Evolutionary conservation across 2,329 filamentous ascomycete species (phyloP).

Genomic region (Aspergillus sp.): DNA sequence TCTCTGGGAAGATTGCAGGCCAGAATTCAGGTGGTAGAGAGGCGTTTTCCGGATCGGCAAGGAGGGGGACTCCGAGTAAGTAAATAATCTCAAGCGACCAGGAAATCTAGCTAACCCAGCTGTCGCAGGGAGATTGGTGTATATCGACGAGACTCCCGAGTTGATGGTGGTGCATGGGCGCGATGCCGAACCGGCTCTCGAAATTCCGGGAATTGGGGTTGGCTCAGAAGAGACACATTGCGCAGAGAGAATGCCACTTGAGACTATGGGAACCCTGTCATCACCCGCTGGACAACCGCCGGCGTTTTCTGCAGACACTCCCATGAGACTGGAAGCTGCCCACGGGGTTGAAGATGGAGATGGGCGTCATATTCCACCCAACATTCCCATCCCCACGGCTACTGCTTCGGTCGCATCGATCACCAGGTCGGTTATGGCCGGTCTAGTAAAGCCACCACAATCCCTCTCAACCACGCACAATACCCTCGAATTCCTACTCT

Average conservation of each 20-base stretch:
- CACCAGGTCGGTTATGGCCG: neutral
- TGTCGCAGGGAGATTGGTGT: neutral
- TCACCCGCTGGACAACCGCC: too few relatives aligned
- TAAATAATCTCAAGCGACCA: neutral
- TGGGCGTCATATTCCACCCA: too few relatives aligned
- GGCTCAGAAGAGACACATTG: too few relatives aligned
- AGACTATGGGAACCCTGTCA: too few relatives aligned
- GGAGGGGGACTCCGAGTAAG: neutral
- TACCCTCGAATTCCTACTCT: neutral
- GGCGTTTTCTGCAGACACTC: too few relatives aligned
- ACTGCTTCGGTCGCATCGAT: neutral
- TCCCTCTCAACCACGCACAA: neutral
- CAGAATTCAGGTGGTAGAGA: neutral
- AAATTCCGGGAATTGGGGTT: neutral
- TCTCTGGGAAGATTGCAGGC: neutral
- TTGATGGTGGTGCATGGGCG: neutral
- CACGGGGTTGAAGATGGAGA: too few relatives aligned
- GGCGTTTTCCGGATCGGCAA: neutral
- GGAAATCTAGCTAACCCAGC: neutral
- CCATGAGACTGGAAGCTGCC: too few relatives aligned
- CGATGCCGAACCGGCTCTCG: neutral
- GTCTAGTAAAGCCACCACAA: neutral
- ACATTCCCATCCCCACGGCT: rapidly evolving
- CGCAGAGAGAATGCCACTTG: too few relatives aligned
- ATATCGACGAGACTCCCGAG: constrained; percentile 9